These are phyloP conservation scores for Golubevia sp. DNA, from an alignment of 1,284 basidiomycete species.

Conservation along the genomic window DNA sequence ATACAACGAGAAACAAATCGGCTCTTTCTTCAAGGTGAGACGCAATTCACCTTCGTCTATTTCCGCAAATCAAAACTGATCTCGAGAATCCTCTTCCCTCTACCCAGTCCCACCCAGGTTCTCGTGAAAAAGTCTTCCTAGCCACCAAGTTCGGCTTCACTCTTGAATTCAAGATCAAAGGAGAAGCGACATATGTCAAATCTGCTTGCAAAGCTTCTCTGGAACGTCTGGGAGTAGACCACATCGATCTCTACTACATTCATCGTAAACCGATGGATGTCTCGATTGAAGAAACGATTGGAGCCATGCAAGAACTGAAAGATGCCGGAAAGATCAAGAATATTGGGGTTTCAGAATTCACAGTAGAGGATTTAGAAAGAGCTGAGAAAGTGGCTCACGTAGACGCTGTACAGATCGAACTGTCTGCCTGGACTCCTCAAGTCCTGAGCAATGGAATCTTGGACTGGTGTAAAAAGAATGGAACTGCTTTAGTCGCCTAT, in stretches of 20 bases:
- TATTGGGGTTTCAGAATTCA: conserved; percentile 59
- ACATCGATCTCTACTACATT: conserved; percentile 63
- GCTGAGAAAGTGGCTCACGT: conserved; percentile 59
- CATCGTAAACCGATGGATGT: conserved; percentile 64
- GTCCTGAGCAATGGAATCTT: conserved; percentile 38
- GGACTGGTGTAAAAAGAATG: conserved; percentile 29
- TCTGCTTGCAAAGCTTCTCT: conserved; percentile 56
- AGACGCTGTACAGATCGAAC: conserved; percentile 65
- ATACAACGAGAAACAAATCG: conserved; percentile 62
- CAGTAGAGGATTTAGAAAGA: conserved; percentile 21
- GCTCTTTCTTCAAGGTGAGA: conserved; percentile 60
- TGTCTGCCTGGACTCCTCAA: conserved; percentile 65
- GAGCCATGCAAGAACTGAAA: conserved; percentile 59
- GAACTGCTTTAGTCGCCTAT: conserved; percentile 29
- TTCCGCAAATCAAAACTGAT: too few species aligned
- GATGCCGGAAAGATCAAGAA: conserved; percentile 62
- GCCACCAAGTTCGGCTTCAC: conserved; percentile 62
- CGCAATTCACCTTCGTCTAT: too few species aligned
- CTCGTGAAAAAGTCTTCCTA: conserved; percentile 62
- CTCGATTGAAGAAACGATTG: conserved; percentile 56
- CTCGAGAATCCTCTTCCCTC: too few species aligned
- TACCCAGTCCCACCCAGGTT: conserved; percentile 28
- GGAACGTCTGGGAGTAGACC: conserved; percentile 55
- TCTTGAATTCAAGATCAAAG: conserved; percentile 28
- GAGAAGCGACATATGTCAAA: conserved; percentile 47